Evolutionary conservation across 2,329 filamentous ascomycete species (phyloP).

Genomic region (Colletotrichum navitas): DNA sequence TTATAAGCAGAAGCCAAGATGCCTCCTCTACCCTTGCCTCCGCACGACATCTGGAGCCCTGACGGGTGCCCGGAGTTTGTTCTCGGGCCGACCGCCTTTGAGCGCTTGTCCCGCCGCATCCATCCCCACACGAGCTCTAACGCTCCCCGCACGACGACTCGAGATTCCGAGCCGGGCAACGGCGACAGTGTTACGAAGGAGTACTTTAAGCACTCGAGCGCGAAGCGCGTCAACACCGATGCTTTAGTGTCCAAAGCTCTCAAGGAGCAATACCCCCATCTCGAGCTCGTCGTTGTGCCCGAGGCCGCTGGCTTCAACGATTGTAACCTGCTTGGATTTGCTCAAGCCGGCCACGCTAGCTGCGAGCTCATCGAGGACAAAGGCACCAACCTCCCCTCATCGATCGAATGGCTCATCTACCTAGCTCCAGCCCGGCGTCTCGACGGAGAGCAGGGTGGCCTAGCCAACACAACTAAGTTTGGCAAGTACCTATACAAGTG

Average conservation of each 20-base stretch:
- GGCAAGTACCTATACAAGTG: conserved; percentile 60
- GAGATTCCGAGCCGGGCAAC: not conserved
- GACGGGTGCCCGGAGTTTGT: not conserved
- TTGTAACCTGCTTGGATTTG: conserved; percentile 58
- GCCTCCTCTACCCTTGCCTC: conserved; percentile 5
- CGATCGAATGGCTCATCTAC: conserved; percentile 56
- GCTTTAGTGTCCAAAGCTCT: conserved; percentile 56
- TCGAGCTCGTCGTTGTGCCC: conserved; percentile 56
- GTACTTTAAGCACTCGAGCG: conserved; percentile 58
- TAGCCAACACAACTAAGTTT: conserved; percentile 52
- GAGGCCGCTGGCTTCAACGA: conserved; percentile 35
- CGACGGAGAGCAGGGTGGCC: conserved; percentile 52
- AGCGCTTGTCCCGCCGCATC: not conserved
- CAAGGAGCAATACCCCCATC: conserved; percentile 57
- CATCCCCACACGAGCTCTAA: not conserved
- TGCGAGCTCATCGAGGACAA: conserved; percentile 49
- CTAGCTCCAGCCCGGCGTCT: conserved; percentile 56
- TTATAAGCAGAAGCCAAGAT: not conserved
- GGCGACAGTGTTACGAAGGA: conserved; percentile 44
- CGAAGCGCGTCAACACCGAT: conserved; percentile 58
- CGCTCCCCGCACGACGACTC: not conserved
- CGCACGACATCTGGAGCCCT: conserved; percentile 14
- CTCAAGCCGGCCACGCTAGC: conserved; percentile 54
- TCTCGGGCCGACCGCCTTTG: not conserved
- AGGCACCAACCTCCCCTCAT: conserved; percentile 49